A percentile compares a stretch with the other conserved stretches of the same genome.
Evolutionary conservation across 257 asterid genomes (phyloP).

Genomic region (Craterostigma plantagineum): DNA sequence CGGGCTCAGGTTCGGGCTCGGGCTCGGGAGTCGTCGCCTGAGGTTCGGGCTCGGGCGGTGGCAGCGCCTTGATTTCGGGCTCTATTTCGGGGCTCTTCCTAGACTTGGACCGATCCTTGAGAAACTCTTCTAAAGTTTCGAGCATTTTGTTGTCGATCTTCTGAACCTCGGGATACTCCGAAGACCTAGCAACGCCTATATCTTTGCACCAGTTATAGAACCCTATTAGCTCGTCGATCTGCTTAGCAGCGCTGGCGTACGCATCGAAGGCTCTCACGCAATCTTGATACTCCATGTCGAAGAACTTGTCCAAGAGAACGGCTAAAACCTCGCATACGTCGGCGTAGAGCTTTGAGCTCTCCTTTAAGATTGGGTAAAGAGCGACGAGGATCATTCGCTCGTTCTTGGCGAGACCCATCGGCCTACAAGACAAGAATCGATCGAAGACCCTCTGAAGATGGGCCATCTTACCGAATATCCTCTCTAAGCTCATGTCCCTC

Average conservation of each 20-base stretch:
- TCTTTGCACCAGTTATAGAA: constrained; percentile 51
- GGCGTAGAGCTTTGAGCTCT: constrained; percentile 34
- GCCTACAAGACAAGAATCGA: constrained; percentile 41
- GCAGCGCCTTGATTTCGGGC: constrained; percentile 37
- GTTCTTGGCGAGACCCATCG: constrained; percentile 49
- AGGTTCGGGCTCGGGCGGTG: constrained; percentile 30
- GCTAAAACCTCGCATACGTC: constrained; percentile 28
- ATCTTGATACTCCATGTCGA: constrained; percentile 35
- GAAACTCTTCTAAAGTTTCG: constrained; percentile 33
- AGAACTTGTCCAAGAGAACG: constrained; percentile 24
- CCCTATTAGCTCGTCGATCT: constrained; percentile 27
- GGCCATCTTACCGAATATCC: constrained; percentile 41
- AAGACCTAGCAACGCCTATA: constrained; percentile 32
- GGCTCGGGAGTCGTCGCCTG: constrained; percentile 13
- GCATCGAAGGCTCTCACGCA: constrained; percentile 46
- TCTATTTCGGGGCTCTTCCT: constrained; percentile 18
- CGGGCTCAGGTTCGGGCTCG: constrained; percentile 7
- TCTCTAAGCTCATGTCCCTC: constrained; percentile 33
- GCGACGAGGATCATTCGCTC: constrained; percentile 58
- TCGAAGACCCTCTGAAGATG: constrained; percentile 39
- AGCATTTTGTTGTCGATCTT: constrained; percentile 37
- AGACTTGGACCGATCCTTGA: constrained; percentile 30
- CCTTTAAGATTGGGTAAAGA: constrained; percentile 27
- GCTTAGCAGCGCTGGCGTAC: constrained; percentile 44
- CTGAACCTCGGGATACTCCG: constrained; percentile 43